Evolutionary conservation across 148 eudicot species (phyloP), one percentile per base, ranked within the genome.

Genomic region (Dysphania ambrosioides): DNA sequence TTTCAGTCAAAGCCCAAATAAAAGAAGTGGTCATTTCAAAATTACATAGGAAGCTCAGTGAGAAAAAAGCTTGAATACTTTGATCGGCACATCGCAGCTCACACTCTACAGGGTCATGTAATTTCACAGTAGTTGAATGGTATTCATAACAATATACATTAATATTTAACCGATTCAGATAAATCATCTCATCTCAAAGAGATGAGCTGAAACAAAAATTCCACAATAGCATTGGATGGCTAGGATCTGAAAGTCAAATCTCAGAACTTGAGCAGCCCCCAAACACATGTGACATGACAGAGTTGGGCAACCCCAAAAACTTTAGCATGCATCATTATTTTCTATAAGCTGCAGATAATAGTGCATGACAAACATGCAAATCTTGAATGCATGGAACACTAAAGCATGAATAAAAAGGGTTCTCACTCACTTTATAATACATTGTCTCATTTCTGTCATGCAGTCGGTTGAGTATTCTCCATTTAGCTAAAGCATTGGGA

Each of bases 401-500:
- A 66, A 9, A 59, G 29, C 12, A 41, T 27, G 11, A 71, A 51
- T 63, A 71, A 66, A 3, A 31, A 34, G 31, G 41, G 36, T 64
- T 0, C 71, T 42, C 68, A 72, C 85, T 81, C 78, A 89, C 98
- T 87, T 94, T 88, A 81, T 88, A 94, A 79, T 86, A 94, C 98
- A 94, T 90, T 13, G 97, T 88, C 84, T 94, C 98, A 78, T 95
- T 95, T 74, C 98, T 89, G 82, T 95, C 98, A 81, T 95, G 98
- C 86, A 95, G 81, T 31, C 98, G 85, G 73, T 95, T 95, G 12
- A 95, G 93, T 78, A 95, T 92, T 44, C 98, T 90, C 98, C 98
- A 95, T 79, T 88, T 92, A 57, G 98, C 98, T 81, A 95, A 82
- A 78, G 85, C 91, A 80, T 95, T 70, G 73, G 98, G 89, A 82